Conservation (phyloP, 768 basidiomycete species). For the Daedaleopsis nitida region DNA sequence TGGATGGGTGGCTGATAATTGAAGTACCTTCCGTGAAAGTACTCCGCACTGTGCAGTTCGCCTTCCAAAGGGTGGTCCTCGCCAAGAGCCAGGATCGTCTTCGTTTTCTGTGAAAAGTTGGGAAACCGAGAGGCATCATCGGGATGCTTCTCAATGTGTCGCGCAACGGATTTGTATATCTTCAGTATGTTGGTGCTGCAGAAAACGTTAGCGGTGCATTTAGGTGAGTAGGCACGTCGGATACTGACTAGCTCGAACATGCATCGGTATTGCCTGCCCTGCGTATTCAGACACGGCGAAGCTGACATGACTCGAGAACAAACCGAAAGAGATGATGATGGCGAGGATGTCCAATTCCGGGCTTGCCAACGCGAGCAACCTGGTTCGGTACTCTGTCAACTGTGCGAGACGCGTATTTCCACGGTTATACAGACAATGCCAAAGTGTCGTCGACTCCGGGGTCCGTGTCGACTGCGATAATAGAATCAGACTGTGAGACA, state of each 20-base stretch:
- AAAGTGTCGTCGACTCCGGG: constrained; percentile 84
- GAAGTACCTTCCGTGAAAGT: constrained; percentile 84
- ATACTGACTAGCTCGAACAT: constrained; percentile 59
- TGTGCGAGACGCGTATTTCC: neutral
- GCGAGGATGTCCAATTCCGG: constrained; percentile 83
- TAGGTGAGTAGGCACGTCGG: constrained; percentile 16
- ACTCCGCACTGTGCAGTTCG: constrained; percentile 71
- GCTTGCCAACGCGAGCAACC: constrained; percentile 76
- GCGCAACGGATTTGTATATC: constrained; percentile 66
- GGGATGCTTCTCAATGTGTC: constrained; percentile 58
- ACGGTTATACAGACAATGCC: constrained; percentile 60
- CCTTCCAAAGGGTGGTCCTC: constrained; percentile 69
- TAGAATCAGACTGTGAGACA: neutral
- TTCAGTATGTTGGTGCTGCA: constrained; percentile 74
- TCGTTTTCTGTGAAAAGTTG: constrained; percentile 52
- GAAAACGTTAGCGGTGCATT: neutral
- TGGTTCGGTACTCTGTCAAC: constrained; percentile 29
- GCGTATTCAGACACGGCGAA: neutral
- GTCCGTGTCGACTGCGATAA: constrained; percentile 74
- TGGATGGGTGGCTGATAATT: too few relatives aligned
- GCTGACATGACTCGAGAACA: constrained; percentile 20
- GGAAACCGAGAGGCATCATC: constrained; percentile 58
- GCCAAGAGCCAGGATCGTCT: constrained; percentile 68
- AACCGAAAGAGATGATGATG: constrained; percentile 76
- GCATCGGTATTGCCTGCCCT: constrained; percentile 70